Base-by-base conservation (phyloP, 306 rosid genomes). In the Luffa acutangula region DNA sequence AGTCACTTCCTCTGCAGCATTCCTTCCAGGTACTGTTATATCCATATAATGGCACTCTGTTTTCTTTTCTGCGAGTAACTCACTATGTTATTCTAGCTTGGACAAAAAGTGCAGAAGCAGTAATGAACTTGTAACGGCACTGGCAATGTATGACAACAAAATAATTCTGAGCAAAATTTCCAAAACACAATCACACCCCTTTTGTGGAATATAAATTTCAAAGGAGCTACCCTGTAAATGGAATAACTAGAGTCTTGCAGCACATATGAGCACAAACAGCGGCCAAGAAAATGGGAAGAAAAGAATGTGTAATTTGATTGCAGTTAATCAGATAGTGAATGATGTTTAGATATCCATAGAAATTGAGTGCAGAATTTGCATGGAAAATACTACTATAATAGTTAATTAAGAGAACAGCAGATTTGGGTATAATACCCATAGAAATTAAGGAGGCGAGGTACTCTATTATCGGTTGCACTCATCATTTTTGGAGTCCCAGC, bases 1-100 rank as follows among this genome's bases (percentile, higher is more conserved):
- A 72, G 91, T 82, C 87, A 80, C 85, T 83, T 88, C 91, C 51
- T 88, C 83, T 39, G 83, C 39, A 72, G 71, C 82, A 79, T 82
- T 85, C 63, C 82, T 75, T 43, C 80, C 84, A 56, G 71, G 79
- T 78, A 41, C 80, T 42, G 79, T 75, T 77, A 80, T 86, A 82
- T 84, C 91, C 91, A 88, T 88, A 84, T 66, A 86, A 84, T 81
- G 83, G 18, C 41, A 84, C 54, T 72, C 81, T 13, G 5, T 36
- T 49, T 25, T 57, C 4, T 53, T 66, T 78, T 82, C 85, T 85
- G 90, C 85, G 64, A 42, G 76, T 46, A 20, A 60, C 31, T 81
- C 43, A 46, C 69, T 17, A 45, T 65, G 71, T 80, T 48, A 79
- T 65, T 65, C 49, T 18, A 52, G 80, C 33, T 51, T 60, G 56